Percentiles rank a stretch among this genome's conserved stretches.
These are phyloP conservation scores for Xylariomycetidae sp. DNA, from an alignment of 2,329 filamentous ascomycete species.

Conservation along the genomic window DNA sequence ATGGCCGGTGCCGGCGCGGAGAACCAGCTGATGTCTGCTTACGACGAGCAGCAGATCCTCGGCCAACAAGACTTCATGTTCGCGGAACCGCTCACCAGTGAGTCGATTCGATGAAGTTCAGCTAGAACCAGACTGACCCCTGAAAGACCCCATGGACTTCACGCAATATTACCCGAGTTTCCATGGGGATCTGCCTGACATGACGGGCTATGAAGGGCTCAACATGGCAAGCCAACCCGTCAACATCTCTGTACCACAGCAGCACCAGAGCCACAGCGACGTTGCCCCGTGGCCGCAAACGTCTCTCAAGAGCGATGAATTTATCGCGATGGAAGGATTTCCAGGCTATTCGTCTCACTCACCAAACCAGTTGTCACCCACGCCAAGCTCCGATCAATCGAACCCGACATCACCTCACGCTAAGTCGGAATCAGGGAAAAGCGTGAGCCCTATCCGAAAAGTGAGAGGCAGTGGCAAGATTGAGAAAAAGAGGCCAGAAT, in stretches of 20 bases:
- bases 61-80: conserved; percentile 35
- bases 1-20: conserved; percentile 21
- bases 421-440: conserved; percentile 20
- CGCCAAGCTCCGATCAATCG: conserved; percentile 17
- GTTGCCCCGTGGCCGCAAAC: conserved; percentile 38
- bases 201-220: conserved; percentile 24
- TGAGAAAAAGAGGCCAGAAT: conserved; percentile 38
- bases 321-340: conserved; percentile 30
- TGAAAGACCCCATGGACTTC: conserved; percentile 13
- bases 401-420: conserved; percentile 21
- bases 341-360: conserved; percentile 25
- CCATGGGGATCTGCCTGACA: conserved; percentile 18
- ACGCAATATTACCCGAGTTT: conserved; percentile 24
- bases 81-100: conserved; percentile 28
- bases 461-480: conserved; percentile 36
- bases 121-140: conserved; percentile 1
- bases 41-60: conserved; percentile 27
- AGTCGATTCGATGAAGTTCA: conserved; percentile 8
- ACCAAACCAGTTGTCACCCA: conserved; percentile 13
- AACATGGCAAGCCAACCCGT: conserved; percentile 21
- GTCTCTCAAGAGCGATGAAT: conserved; percentile 27
- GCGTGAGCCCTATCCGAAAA: conserved; percentile 33
- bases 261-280: conserved; percentile 30
- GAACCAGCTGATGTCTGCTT: conserved; percentile 23
- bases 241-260: conserved; percentile 32